Conservation (phyloP, 441 rosid species). For the Populus tomentosa region DNA sequence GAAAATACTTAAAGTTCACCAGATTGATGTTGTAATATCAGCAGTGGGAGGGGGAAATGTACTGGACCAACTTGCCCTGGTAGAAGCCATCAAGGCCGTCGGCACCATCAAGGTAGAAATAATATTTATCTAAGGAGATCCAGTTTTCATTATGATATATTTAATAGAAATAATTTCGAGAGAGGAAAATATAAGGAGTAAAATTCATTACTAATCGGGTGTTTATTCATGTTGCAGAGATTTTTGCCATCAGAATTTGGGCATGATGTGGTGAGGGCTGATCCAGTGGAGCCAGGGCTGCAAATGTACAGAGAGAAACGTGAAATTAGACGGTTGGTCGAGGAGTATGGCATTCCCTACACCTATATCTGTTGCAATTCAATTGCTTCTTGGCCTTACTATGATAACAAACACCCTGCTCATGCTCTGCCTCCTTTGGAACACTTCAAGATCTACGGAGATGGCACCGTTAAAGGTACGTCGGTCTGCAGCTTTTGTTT, state of each 20-base stretch:
- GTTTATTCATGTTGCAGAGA: constrained; percentile 26
- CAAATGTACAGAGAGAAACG: constrained; percentile 41
- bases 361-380: constrained; percentile 60
- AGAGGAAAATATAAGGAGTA: background rate
- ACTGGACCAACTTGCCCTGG: constrained; percentile 30
- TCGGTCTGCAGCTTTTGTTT: background rate
- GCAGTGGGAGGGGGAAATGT: constrained; percentile 32
- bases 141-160: background rate
- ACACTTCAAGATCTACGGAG: constrained; percentile 45
- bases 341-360: constrained; percentile 33
- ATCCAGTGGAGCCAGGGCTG: constrained; percentile 50
- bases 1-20: constrained; percentile 22
- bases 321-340: constrained; percentile 27
- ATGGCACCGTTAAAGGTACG: constrained; percentile 47
- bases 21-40: constrained; percentile 41
- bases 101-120: constrained; percentile 38
- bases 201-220: background rate
- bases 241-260: constrained; percentile 56
- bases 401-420: constrained; percentile 42
- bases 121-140: too few species aligned
- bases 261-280: constrained; percentile 46
- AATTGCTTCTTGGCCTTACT: constrained; percentile 58
- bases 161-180: background rate
- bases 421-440: constrained; percentile 47
- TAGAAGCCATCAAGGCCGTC: constrained; percentile 33